Percentiles rank a stretch among this genome's conserved stretches.
phyloP scores from a whole-genome alignment of 1,139 yeast genomes.

The Pichia sp. region DNA sequence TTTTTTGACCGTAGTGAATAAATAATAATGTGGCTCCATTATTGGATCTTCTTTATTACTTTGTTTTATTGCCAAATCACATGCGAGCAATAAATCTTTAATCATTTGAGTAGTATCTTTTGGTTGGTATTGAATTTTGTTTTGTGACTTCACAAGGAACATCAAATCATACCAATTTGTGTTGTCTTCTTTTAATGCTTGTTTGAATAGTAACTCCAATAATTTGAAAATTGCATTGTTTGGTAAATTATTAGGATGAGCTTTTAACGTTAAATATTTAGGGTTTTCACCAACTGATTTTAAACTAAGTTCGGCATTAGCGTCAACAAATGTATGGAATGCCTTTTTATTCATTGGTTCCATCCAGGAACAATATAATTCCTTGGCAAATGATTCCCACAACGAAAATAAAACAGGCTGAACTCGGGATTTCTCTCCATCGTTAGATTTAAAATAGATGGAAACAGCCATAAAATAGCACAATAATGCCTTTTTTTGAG shows the following conservation, averaged over 20 bases:
- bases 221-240: constrained; percentile 22
- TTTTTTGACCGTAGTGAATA: constrained; percentile 57
- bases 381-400: constrained; percentile 55
- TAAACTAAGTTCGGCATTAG: neutral
- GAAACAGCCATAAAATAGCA: constrained; percentile 78
- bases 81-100: constrained; percentile 37
- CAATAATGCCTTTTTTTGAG: constrained; percentile 64
- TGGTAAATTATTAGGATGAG: constrained; percentile 22
- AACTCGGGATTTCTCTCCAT: constrained; percentile 19
- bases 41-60: constrained; percentile 46
- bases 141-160: constrained; percentile 54
- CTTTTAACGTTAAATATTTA: neutral
- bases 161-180: constrained; percentile 60
- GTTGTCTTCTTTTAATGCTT: constrained; percentile 39
- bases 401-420: constrained; percentile 37
- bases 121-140: constrained; percentile 36
- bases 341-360: constrained; percentile 66
- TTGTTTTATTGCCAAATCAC: constrained; percentile 36
- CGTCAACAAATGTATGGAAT: constrained; percentile 35
- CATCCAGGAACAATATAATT: constrained; percentile 53
- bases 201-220: constrained; percentile 33
- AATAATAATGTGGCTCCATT: constrained; percentile 68
- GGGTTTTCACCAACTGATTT: constrained; percentile 3
- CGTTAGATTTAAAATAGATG: constrained; percentile 31
- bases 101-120: constrained; percentile 30